Percentiles rank a stretch among this genome's conserved stretches.
These are phyloP conservation scores for Berberis thunbergii DNA, from an alignment of 164 flowering plant species.

Conservation along the genomic window DNA sequence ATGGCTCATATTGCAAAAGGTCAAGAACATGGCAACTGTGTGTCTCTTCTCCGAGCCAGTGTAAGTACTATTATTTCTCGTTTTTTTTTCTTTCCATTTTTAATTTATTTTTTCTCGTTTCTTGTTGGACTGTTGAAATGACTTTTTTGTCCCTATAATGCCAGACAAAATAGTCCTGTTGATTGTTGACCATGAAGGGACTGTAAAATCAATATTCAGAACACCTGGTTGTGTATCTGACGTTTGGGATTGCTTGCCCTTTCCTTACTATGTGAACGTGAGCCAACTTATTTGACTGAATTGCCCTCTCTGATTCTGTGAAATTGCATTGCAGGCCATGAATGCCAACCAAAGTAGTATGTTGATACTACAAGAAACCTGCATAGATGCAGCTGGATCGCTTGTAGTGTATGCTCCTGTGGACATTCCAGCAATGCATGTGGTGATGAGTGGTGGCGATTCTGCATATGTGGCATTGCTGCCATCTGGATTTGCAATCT, in stretches of 20 bases:
- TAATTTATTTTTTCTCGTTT: background rate
- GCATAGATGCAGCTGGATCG: conserved; percentile 78
- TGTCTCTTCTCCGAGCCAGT: conserved; percentile 83
- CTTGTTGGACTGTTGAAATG: background rate
- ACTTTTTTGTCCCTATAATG: background rate
- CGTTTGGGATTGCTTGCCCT: too few species aligned
- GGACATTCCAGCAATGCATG: conserved; percentile 93
- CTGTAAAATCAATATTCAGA: too few species aligned
- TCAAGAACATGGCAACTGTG: conserved; percentile 92
- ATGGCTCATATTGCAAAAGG: conserved; percentile 97
- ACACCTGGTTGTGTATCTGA: too few species aligned
- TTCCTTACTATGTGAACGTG: too few species aligned
- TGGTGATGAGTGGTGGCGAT: conserved; percentile 97
- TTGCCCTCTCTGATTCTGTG: background rate
- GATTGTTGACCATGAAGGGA: too few species aligned
- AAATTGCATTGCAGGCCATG: conserved; percentile 48
- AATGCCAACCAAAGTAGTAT: conserved; percentile 83
- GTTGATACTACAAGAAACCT: conserved; percentile 90
- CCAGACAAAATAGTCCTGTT: too few species aligned
- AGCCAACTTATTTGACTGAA: background rate
- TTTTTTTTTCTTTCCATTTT: background rate
- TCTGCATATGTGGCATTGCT: conserved; percentile 88
- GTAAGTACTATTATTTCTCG: conserved; percentile 23
- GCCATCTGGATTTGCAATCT: conserved; percentile 84
- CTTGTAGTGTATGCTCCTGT: conserved; percentile 98